A percentile compares a stretch with the other conserved stretches of the same genome.
Evolutionary conservation across 2,329 filamentous ascomycete genomes (phyloP).

Genomic region (Sporothrix pseudoabietina): DNA sequence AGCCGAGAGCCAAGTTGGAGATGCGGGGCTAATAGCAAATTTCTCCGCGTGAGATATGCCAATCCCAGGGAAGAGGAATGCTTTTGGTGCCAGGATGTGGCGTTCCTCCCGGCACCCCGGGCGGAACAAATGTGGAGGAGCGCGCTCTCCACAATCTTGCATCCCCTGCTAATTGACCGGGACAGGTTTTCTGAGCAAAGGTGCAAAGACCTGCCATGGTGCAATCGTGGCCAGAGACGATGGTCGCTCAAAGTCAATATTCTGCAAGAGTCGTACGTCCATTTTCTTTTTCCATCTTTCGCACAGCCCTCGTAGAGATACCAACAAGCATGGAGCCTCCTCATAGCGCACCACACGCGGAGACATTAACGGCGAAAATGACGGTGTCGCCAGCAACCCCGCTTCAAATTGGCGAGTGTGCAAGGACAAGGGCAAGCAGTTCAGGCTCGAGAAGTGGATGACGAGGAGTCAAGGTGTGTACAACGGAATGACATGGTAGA

Average conservation of each 20-base stretch:
- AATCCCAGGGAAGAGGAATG: neutral
- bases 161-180: neutral
- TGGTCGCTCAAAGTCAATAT: no score
- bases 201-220: no score
- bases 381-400: neutral
- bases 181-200: neutral
- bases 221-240: no score
- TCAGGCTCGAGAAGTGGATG: neutral
- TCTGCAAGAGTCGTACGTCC: no score
- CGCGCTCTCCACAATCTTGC: neutral
- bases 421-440: neutral
- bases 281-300: no score
- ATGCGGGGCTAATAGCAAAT: neutral
- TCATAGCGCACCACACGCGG: neutral
- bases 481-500: neutral
- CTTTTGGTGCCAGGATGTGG: neutral
- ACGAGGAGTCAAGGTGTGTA: neutral
- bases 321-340: no score
- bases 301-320: no score
- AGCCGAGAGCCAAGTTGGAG: neutral
- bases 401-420: neutral
- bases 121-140: neutral
- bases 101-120: neutral
- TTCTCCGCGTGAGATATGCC: neutral
- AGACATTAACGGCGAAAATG: neutral